phyloP scores from a whole-genome alignment of 768 basidiomycete species.

The Boletus subcaerulescens region DNA sequence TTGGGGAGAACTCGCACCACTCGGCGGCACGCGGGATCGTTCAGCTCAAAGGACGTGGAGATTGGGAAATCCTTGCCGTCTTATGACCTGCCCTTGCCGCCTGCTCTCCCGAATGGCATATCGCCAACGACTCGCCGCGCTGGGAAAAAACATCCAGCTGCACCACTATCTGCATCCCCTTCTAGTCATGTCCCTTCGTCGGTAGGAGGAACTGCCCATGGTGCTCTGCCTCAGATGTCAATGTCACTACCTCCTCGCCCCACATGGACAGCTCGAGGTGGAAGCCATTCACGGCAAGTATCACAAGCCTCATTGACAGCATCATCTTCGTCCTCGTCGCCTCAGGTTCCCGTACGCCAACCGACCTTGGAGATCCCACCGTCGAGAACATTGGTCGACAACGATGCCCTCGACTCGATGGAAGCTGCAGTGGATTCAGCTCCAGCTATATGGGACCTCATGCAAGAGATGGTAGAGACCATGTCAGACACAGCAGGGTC shows the following conservation, averaged over 20 bases:
- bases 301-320: conserved; percentile 43
- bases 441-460: conserved; percentile 77
- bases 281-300: conserved; percentile 40
- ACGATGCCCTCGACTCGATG: conserved; percentile 76
- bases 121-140: conserved; percentile 41
- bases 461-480: conserved; percentile 69
- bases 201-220: conserved; percentile 3
- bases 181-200: conserved; percentile 15
- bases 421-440: conserved; percentile 76
- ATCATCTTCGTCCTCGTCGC: conserved; percentile 37
- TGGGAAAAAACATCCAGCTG: conserved; percentile 47
- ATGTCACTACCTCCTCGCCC: conserved; percentile 14
- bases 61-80: conserved; percentile 78
- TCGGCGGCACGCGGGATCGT: conserved; percentile 90
- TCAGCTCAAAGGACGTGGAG: conserved; percentile 89
- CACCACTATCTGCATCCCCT: conserved; percentile 32
- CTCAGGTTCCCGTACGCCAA: conserved; percentile 25
- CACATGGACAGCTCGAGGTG: conserved; percentile 8
- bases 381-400: conserved; percentile 68
- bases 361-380: conserved; percentile 47
- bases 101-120: conserved; percentile 24
- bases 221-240: conserved; percentile 6
- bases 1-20: conserved; percentile 51
- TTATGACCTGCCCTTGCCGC: conserved; percentile 40
- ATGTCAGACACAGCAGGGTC: conserved; percentile 46